These are phyloP conservation scores for Elsinoe fawcettii DNA, from an alignment of 2,329 filamentous ascomycete species.

Conservation along the genomic window DNA sequence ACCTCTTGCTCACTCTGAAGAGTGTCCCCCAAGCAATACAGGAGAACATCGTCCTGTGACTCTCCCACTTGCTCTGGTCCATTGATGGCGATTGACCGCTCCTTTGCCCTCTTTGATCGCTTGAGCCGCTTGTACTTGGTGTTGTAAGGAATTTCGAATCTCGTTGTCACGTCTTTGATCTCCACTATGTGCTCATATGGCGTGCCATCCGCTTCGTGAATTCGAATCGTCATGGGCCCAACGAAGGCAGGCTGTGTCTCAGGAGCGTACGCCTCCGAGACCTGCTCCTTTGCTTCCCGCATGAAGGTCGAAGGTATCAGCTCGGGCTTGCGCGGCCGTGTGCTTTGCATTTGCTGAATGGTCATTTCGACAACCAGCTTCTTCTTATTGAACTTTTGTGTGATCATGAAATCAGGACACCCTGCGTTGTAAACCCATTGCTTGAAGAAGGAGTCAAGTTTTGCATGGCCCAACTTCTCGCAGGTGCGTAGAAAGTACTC, in stretches of 20 bases:
- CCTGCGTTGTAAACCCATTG: constrained; percentile 89
- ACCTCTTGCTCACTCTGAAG: constrained; percentile 76
- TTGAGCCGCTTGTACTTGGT: constrained; percentile 98
- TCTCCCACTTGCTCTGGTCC: constrained; percentile 47
- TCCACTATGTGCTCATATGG: constrained; percentile 97
- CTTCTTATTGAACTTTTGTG: constrained; percentile 95
- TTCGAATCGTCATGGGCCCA: constrained; percentile 93
- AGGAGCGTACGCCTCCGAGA: constrained; percentile 62
- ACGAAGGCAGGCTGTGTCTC: constrained; percentile 61
- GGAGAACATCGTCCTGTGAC: constrained; percentile 68
- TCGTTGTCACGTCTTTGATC: constrained; percentile 77
- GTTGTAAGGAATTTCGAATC: constrained; percentile 94
- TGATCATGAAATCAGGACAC: constrained; percentile 79
- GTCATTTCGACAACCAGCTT: constrained; percentile 88
- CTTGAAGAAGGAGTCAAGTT: constrained; percentile 82
- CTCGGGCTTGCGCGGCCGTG: constrained; percentile 48
- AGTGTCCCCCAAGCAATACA: constrained; percentile 89
- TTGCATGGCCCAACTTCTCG: constrained; percentile 80
- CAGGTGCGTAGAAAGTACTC: constrained; percentile 74
- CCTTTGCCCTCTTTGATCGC: constrained; percentile 72
- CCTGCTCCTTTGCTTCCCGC: constrained; percentile 72
- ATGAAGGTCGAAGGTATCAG: constrained; percentile 71
- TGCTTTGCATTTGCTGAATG: constrained; percentile 66
- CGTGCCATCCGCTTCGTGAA: constrained; percentile 95
- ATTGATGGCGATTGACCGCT: constrained; percentile 58